A percentile compares a stretch with the other conserved stretches of the same genome.
Evolutionary conservation across 2,329 filamentous ascomycete species (phyloP).

Genomic region (Aspergillus tubingensis): DNA sequence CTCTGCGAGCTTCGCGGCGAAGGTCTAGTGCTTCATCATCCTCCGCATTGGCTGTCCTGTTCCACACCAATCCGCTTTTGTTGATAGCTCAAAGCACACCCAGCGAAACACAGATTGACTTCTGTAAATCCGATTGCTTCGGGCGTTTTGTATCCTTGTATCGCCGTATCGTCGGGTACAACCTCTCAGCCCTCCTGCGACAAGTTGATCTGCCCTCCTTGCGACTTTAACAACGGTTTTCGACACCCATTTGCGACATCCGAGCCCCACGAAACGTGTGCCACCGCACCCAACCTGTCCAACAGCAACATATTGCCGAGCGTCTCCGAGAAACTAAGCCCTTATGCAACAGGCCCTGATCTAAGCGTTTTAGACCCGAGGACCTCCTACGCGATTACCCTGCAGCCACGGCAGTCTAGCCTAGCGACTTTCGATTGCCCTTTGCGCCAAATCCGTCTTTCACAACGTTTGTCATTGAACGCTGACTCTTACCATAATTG

Average conservation of each 20-base stretch:
- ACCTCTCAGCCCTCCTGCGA: conserved; percentile 3
- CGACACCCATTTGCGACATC: conserved; percentile 16
- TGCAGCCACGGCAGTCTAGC: conserved; percentile 12
- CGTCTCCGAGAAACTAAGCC: conserved; percentile 11
- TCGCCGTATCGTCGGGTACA: conserved; percentile 15
- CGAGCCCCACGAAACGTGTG: neutral
- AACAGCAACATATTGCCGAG: conserved; percentile 14
- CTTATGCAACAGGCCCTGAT: conserved; percentile 17
- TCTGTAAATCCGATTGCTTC: conserved; percentile 19
- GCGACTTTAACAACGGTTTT: conserved; percentile 13
- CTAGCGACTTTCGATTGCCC: conserved; percentile 11
- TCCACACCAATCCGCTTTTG: conserved; percentile 11
- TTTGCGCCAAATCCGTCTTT: conserved; percentile 12
- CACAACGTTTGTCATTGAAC: conserved; percentile 1
- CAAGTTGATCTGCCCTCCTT: conserved; percentile 6
- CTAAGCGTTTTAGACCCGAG: conserved; percentile 6
- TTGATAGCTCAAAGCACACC: conserved; percentile 21
- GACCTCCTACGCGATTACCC: conserved; percentile 12
- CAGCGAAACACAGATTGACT: conserved; percentile 20
- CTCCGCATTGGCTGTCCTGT: conserved; percentile 10
- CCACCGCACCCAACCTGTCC: conserved; percentile 15
- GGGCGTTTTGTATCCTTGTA: conserved; percentile 19
- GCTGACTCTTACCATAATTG: neutral
- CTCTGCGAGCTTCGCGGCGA: neutral
- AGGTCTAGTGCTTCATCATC: conserved; percentile 4